Evolutionary conservation across 2,329 filamentous ascomycete genomes (phyloP).

Genomic region (Bisporella sp.): DNA sequence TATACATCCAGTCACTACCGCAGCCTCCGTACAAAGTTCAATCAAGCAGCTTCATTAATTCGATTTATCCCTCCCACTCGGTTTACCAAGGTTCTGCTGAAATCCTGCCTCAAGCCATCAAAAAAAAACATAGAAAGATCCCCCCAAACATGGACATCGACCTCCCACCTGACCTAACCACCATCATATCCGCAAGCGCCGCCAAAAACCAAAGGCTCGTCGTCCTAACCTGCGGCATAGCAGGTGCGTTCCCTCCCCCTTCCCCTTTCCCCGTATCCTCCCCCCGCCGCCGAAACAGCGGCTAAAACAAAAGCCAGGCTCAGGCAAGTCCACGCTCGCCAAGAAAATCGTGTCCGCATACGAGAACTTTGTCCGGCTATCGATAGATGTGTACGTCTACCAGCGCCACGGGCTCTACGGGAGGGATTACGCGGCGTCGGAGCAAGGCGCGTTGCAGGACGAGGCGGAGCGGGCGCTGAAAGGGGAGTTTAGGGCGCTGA

Average conservation of each 20-base stretch:
- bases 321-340: neutral
- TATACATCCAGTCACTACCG: too few species aligned
- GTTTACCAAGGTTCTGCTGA: too few species aligned
- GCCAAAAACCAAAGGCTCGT: neutral
- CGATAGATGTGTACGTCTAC: conserved; percentile 27
- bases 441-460: neutral
- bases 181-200: neutral
- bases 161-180: neutral
- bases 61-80: too few species aligned
- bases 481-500: neutral
- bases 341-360: neutral
- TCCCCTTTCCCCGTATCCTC: neutral
- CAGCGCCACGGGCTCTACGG: neutral
- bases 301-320: neutral
- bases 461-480: neutral
- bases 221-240: neutral
- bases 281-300: neutral
- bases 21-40: too few species aligned
- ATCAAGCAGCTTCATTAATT: too few species aligned
- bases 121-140: too few species aligned
- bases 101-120: too few species aligned
- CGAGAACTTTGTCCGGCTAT: conserved; percentile 1
- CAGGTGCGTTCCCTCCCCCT: neutral
- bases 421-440: neutral
- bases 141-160: neutral